phyloP scores from a whole-genome alignment of 805 yeast genomes.

The Candida ovalis region DNA sequence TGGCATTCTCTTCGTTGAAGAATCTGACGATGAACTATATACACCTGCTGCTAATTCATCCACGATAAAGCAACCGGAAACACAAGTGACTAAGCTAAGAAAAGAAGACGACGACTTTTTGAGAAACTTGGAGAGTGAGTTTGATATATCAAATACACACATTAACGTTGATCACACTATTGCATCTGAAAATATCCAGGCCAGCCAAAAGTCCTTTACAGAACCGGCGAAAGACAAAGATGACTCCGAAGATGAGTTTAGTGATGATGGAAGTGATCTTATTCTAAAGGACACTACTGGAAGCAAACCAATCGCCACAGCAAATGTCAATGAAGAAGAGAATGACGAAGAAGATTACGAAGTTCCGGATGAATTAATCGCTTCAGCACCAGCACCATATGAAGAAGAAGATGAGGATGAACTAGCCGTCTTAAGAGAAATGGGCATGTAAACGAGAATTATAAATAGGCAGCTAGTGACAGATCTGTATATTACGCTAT shows the following conservation, averaged over 20 bases:
- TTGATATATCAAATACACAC: neutral
- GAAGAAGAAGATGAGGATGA: conserved; percentile 38
- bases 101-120: neutral
- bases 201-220: neutral
- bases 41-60: conserved; percentile 2
- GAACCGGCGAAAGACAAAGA: neutral
- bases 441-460: conserved; percentile 36
- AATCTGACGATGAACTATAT: conserved; percentile 19
- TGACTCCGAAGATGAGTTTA: conserved; percentile 2
- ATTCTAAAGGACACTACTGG: neutral
- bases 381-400: conserved; percentile 29
- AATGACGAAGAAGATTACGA: conserved; percentile 5
- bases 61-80: conserved; percentile 8
- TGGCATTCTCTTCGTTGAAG: conserved; percentile 5
- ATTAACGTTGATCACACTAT: neutral
- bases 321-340: conserved; percentile 27
- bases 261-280: conserved; percentile 11
- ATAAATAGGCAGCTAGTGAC: conserved; percentile 29
- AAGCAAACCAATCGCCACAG: conserved; percentile 18
- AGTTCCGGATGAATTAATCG: conserved; percentile 25
- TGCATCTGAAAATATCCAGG: neutral
- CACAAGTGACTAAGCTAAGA: neutral
- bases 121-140: neutral
- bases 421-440: conserved; percentile 38
- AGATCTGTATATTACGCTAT: neutral